A percentile compares a stretch with the other conserved stretches of the same genome.
Conservation (phyloP, 2,329 filamentous ascomycete genomes). For the Dryadomyces sulphureus region DNA sequence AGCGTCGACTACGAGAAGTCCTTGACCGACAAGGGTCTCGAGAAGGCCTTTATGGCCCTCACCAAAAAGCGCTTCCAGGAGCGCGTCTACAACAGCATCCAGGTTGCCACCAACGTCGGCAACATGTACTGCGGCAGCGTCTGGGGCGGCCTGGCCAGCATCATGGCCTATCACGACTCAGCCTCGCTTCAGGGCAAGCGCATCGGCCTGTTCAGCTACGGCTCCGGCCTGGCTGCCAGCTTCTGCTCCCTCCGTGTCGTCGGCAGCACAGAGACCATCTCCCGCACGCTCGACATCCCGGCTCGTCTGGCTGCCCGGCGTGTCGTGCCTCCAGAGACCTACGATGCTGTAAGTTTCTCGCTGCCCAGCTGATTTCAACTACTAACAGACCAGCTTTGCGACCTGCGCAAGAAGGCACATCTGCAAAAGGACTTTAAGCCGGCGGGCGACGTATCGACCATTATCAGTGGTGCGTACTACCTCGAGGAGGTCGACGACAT, state of each 20-base stretch:
- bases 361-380: not conserved
- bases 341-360: conserved; percentile 48
- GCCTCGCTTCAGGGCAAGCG: conserved; percentile 55
- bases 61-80: conserved; percentile 76
- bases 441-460: conserved; percentile 49
- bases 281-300: conserved; percentile 54
- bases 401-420: conserved; percentile 69
- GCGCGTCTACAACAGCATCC: conserved; percentile 56
- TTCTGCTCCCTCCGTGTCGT: conserved; percentile 61
- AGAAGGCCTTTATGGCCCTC: conserved; percentile 75
- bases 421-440: conserved; percentile 68
- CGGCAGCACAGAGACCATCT: conserved; percentile 53
- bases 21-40: conserved; percentile 64
- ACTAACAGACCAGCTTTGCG: conserved; percentile 45
- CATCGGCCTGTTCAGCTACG: conserved; percentile 65
- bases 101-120: conserved; percentile 63
- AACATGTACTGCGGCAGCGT: conserved; percentile 59
- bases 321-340: conserved; percentile 54
- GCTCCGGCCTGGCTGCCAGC: conserved; percentile 57
- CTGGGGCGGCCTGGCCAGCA: conserved; percentile 59
- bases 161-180: conserved; percentile 50
- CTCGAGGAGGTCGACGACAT: conserved; percentile 68
- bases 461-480: conserved; percentile 59
- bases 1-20: conserved; percentile 70
- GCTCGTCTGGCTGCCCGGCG: conserved; percentile 51